These are phyloP conservation scores for Lactarius akahatsu DNA, from an alignment of 768 basidiomycete genomes.

Conservation along the genomic window DNA sequence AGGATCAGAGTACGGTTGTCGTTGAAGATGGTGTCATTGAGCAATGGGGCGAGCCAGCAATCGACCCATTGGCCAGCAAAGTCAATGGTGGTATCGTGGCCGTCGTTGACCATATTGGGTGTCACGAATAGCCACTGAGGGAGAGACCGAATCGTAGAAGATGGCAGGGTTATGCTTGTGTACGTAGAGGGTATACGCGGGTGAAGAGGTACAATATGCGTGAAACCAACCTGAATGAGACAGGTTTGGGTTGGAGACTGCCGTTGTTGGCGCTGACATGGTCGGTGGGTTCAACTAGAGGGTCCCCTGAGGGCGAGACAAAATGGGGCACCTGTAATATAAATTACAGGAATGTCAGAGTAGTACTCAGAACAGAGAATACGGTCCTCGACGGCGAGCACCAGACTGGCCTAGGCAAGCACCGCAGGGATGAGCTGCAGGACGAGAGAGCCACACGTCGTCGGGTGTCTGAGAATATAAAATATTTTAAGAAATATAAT, in stretches of 20 bases:
- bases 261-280: too few species aligned
- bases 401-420: background rate
- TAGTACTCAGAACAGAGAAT: background rate
- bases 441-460: too few species aligned
- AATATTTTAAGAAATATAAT: too few species aligned
- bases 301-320: constrained; percentile 34
- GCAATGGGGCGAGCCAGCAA: constrained; percentile 53
- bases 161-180: too few species aligned
- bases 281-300: constrained; percentile 31
- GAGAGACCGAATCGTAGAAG: constrained; percentile 27
- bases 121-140: constrained; percentile 64
- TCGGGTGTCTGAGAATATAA: too few species aligned
- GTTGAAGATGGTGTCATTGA: constrained; percentile 54
- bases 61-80: constrained; percentile 47
- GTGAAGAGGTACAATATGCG: constrained; percentile 25
- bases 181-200: constrained; percentile 48
- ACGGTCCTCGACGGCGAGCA: constrained; percentile 14
- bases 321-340: constrained; percentile 33
- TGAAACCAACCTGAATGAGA: constrained; percentile 39
- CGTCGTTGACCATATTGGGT: constrained; percentile 59
- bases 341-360: background rate
- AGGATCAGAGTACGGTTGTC: constrained; percentile 53
- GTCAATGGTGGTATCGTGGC: constrained; percentile 56
- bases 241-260: constrained; percentile 43
- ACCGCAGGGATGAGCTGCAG: constrained; percentile 5